These are phyloP conservation scores for Leucoagaricus sp. DNA, from an alignment of 1,284 basidiomycete genomes.

Conservation along the genomic window DNA sequence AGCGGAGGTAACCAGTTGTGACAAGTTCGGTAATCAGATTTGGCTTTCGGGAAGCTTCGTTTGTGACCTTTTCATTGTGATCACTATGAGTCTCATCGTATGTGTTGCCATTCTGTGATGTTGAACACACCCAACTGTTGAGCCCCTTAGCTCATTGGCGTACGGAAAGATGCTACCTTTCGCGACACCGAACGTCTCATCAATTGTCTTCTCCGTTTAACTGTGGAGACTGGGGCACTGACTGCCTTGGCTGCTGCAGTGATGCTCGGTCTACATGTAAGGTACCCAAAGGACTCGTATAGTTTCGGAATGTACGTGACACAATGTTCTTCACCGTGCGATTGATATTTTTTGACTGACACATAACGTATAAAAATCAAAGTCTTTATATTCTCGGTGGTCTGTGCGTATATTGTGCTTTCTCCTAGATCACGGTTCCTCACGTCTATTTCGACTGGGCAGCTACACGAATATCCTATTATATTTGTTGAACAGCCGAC, in stretches of 20 bases:
- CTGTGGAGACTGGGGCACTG: slow-evolving; percentile 2
- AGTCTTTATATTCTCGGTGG: slow-evolving; percentile 8
- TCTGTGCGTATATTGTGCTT: too few species aligned
- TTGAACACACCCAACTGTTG: not conserved
- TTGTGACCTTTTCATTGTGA: slow-evolving; percentile 1
- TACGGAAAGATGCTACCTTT: not conserved
- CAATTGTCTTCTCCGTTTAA: slow-evolving; percentile 6
- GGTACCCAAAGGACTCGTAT: not conserved
- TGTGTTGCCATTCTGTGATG: not conserved
- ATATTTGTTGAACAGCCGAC: slow-evolving; percentile 5
- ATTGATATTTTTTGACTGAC: not conserved
- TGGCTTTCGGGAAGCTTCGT: slow-evolving; percentile 8
- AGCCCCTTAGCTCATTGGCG: not conserved
- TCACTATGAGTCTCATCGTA: not conserved
- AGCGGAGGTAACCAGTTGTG: not conserved
- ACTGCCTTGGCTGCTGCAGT: slow-evolving; percentile 2
- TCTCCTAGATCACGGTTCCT: too few species aligned
- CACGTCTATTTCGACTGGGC: too few species aligned
- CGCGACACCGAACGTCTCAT: slow-evolving; percentile 7
- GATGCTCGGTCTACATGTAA: slow-evolving; percentile 1
- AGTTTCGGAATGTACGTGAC: slow-evolving; percentile 5
- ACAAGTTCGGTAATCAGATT: not conserved
- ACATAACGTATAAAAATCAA: too few species aligned
- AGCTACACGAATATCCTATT: slow-evolving; percentile 5
- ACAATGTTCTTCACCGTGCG: too few species aligned